These are phyloP conservation scores for Wickerhamomyces canadensis DNA, from an alignment of 805 yeast genomes.

Conservation along the genomic window DNA sequence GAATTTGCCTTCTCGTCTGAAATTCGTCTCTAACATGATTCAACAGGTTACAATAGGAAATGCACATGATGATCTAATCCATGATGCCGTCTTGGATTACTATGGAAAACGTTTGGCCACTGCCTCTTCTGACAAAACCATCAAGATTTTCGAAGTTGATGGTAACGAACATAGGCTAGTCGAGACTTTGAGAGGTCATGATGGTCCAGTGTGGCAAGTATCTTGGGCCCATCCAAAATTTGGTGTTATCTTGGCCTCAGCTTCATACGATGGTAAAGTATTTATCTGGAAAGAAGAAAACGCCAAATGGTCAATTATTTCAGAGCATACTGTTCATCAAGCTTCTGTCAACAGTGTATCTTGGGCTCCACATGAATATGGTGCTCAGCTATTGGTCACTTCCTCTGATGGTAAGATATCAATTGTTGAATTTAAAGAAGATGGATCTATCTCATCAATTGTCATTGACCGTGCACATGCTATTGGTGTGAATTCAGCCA, in stretches of 20 bases:
- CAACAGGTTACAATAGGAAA: conserved; percentile 74
- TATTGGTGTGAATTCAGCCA: conserved; percentile 89
- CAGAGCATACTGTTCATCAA: conserved; percentile 82
- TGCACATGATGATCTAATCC: conserved; percentile 89
- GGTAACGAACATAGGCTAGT: conserved; percentile 76
- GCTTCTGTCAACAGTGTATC: conserved; percentile 91
- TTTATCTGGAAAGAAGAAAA: conserved; percentile 93
- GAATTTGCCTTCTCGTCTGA: too few relatives aligned
- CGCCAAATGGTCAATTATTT: conserved; percentile 81
- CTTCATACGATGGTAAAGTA: conserved; percentile 93
- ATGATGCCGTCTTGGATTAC: conserved; percentile 95
- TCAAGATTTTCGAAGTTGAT: conserved; percentile 87
- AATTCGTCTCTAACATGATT: not conserved
- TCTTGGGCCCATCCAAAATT: conserved; percentile 99
- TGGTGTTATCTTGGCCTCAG: conserved; percentile 90
- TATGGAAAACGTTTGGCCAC: conserved; percentile 96
- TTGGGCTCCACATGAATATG: conserved; percentile 98
- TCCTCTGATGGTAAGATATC: conserved; percentile 93
- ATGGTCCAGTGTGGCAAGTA: conserved; percentile 99
- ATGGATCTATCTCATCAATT: conserved; percentile 65
- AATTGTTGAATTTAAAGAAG: conserved; percentile 85
- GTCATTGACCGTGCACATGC: conserved; percentile 68
- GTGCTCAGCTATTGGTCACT: conserved; percentile 84
- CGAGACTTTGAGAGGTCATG: conserved; percentile 88
- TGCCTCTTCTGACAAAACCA: conserved; percentile 93